A percentile compares a stretch with the other conserved stretches of the same genome.
phyloP scores from a whole-genome alignment of 176 grass and related monocot species.

The Carex scoparia region DNA sequence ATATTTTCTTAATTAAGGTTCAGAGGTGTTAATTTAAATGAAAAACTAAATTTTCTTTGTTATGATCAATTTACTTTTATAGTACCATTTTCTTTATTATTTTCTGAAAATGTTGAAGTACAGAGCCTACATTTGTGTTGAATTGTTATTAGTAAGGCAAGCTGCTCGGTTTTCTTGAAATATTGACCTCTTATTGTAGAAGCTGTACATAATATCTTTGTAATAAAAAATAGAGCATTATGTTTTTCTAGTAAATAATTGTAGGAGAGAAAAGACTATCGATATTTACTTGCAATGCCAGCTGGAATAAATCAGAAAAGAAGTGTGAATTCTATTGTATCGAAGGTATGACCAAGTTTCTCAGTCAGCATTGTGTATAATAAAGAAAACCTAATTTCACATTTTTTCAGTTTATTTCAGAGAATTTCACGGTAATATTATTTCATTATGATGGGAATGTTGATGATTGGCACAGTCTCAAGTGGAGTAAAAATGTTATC shows the following conservation, averaged over 20 bases:
- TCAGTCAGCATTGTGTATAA: background rate
- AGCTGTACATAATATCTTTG: background rate
- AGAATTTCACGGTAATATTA: constrained; percentile 88
- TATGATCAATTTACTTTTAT: background rate
- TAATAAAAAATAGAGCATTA: background rate
- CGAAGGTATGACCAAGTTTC: constrained; percentile 51
- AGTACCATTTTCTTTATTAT: background rate
- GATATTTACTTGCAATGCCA: constrained; percentile 67
- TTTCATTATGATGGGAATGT: constrained; percentile 98
- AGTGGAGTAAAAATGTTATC: constrained; percentile 81
- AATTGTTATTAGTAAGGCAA: background rate
- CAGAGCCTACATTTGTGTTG: background rate
- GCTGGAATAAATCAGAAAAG: constrained; percentile 79
- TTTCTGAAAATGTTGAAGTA: constrained; percentile 1
- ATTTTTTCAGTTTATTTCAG: constrained; percentile 88
- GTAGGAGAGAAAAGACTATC: constrained; percentile 38
- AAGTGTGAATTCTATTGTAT: constrained; percentile 75
- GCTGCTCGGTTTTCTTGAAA: background rate
- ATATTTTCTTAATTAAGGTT: background rate
- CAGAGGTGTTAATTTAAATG: background rate
- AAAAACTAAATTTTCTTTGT: background rate
- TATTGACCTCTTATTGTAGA: background rate
- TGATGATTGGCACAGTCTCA: constrained; percentile 71
- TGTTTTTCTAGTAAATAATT: constrained; percentile 14
- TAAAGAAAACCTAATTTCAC: constrained; percentile 43